phyloP scores from a whole-genome alignment of 306 rosid genomes.

The Lathyrus sativus region DNA sequence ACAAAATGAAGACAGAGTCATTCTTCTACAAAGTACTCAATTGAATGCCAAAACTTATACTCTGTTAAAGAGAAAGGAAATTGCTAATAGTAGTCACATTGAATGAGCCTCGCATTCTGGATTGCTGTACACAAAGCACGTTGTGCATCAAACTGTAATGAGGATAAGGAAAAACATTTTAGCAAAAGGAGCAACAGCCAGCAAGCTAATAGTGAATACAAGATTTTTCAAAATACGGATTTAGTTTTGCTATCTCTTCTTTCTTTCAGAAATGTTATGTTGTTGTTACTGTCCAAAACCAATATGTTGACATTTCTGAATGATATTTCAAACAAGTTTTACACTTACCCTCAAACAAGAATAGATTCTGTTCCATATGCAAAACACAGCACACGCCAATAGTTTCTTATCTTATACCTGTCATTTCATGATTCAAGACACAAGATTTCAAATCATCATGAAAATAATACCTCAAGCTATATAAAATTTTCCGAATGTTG shows the following conservation, averaged over 20 bases:
- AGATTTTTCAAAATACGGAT: background rate
- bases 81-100: conserved; percentile 11
- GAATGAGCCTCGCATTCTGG: background rate
- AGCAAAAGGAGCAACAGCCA: background rate
- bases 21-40: conserved; percentile 10
- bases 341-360: background rate
- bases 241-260: background rate
- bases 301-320: background rate
- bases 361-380: background rate
- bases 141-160: background rate
- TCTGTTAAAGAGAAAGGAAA: conserved; percentile 13
- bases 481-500: conserved; percentile 35
- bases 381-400: background rate
- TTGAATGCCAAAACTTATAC: conserved; percentile 19
- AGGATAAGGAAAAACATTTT: background rate
- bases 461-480: conserved; percentile 39
- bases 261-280: background rate
- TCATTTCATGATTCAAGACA: background rate
- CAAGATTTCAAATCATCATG: conserved; percentile 10
- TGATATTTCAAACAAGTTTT: background rate
- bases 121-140: conserved; percentile 10
- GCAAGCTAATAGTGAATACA: background rate
- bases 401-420: background rate
- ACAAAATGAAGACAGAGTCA: background rate
- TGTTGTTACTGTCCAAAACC: background rate